A percentile compares a stretch with the other conserved stretches of the same genome.
phyloP scores from a whole-genome alignment of 495 filamentous ascomycete species.

The Lepidopterella palustris region DNA sequence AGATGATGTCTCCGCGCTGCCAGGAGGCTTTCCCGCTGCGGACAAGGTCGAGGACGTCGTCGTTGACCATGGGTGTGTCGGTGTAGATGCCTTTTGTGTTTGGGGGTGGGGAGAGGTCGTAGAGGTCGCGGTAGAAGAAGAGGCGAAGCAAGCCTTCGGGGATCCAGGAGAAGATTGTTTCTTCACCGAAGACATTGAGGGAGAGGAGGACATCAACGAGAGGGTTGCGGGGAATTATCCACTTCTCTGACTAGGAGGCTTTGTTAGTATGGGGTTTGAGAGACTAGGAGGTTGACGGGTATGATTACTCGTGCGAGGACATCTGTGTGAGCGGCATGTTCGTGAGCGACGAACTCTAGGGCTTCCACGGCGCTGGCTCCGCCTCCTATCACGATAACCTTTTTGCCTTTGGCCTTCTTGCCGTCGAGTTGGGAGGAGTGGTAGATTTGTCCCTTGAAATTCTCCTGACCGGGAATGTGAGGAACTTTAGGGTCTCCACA shows the following conservation, averaged over 20 bases:
- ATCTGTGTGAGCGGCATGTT: slow-evolving; percentile 59
- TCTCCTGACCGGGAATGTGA: slow-evolving; percentile 28
- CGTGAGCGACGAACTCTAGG: slow-evolving; percentile 67
- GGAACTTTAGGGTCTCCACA: slow-evolving; percentile 74
- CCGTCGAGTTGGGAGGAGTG: slow-evolving; percentile 29
- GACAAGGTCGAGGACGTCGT: slow-evolving; percentile 69
- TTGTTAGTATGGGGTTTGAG: neutral
- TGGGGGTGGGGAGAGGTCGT: slow-evolving; percentile 59
- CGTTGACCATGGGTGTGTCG: slow-evolving; percentile 81
- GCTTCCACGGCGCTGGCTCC: slow-evolving; percentile 81
- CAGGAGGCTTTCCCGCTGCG: slow-evolving; percentile 69
- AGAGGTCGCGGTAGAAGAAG: slow-evolving; percentile 81
- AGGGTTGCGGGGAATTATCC: slow-evolving; percentile 79
- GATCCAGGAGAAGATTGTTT: slow-evolving; percentile 68
- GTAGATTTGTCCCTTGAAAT: slow-evolving; percentile 32
- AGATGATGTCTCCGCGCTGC: slow-evolving; percentile 71
- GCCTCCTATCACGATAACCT: slow-evolving; percentile 41
- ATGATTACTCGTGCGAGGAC: slow-evolving; percentile 57
- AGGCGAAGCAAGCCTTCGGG: slow-evolving; percentile 67
- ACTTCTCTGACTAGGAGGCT: slow-evolving; percentile 57
- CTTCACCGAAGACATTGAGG: slow-evolving; percentile 71
- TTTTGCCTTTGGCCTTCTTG: slow-evolving; percentile 26
- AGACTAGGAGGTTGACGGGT: neutral
- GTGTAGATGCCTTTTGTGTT: slow-evolving; percentile 61
- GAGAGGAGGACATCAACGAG: slow-evolving; percentile 66